These are phyloP conservation scores for Sclerotinia minor DNA, from an alignment of 2,329 filamentous ascomycete genomes.

Conservation along the genomic window DNA sequence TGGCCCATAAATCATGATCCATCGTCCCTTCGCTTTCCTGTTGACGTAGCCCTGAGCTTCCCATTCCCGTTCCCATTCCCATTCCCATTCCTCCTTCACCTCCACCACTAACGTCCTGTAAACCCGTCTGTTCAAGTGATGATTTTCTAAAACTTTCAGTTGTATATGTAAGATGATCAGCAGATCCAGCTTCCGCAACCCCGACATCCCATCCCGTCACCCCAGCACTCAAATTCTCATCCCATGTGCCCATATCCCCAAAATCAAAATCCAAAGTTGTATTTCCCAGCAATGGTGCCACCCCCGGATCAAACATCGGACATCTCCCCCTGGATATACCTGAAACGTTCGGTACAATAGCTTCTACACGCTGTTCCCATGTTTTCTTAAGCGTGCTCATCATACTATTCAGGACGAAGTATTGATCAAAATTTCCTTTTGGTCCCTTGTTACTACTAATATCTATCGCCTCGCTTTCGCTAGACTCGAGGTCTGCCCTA, in stretches of 20 bases:
- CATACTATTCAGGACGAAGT: slow-evolving; percentile 7
- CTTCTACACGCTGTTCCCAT: not conserved
- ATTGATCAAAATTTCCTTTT: not conserved
- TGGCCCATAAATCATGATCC: slow-evolving; percentile 39
- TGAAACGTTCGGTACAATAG: not conserved
- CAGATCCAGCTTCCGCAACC: not conserved
- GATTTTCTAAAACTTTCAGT: not conserved
- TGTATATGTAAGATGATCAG: not conserved
- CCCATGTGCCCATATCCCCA: slow-evolving; percentile 12
- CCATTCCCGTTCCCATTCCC: not conserved
- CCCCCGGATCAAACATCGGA: slow-evolving; percentile 11
- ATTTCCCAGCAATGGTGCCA: not conserved
- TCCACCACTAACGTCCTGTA: not conserved
- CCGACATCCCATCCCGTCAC: not conserved
- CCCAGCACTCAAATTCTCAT: not conserved
- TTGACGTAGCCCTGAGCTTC: not conserved
- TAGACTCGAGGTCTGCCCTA: not conserved
- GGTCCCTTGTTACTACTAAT: not conserved
- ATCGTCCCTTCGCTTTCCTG: not conserved
- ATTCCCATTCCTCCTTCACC: not conserved
- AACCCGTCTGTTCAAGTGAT: not conserved
- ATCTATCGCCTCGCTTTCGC: not conserved
- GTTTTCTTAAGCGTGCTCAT: slow-evolving; percentile 9
- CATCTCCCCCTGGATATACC: slow-evolving; percentile 1
- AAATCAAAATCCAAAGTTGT: slow-evolving; percentile 28